Evolutionary conservation across 148 eudicot species (phyloP).

Genomic region (Diospyros kaki): DNA sequence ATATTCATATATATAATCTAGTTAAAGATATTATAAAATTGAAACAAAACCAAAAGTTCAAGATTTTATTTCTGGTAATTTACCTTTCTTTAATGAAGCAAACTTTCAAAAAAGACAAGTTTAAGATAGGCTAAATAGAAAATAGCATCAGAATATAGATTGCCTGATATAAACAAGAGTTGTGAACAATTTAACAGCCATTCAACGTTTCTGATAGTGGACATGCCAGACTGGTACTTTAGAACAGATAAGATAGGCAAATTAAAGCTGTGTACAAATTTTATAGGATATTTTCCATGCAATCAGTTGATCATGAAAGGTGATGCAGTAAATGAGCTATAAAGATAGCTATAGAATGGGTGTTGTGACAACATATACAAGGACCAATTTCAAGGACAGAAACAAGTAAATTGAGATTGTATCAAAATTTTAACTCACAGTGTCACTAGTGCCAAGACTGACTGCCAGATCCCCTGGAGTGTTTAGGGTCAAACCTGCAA

Average conservation of each 20-base stretch:
- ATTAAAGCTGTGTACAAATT: not conserved
- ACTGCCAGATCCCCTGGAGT: conserved; percentile 91
- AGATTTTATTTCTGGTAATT: too few species aligned
- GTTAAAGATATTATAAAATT: too few species aligned
- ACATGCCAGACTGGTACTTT: too few species aligned
- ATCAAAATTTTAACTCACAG: conserved; percentile 47
- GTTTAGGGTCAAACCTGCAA: conserved; percentile 79
- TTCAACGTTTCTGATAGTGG: not conserved
- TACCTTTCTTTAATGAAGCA: too few species aligned
- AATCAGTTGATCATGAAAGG: too few species aligned
- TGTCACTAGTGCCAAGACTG: conserved; percentile 98
- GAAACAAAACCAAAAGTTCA: too few species aligned
- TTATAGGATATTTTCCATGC: not conserved
- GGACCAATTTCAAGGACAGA: not conserved
- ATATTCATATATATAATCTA: too few species aligned
- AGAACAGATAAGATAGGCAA: not conserved
- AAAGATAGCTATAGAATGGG: not conserved
- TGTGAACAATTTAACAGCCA: not conserved
- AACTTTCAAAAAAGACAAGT: not conserved
- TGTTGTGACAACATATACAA: not conserved
- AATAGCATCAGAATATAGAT: not conserved
- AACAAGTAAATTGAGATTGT: conserved; percentile 4
- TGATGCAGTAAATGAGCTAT: not conserved
- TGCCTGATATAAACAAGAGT: not conserved
- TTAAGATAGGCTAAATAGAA: not conserved